phyloP scores from a whole-genome alignment of 345 rosid genomes.

The Tarenaya hassleriana region DNA sequence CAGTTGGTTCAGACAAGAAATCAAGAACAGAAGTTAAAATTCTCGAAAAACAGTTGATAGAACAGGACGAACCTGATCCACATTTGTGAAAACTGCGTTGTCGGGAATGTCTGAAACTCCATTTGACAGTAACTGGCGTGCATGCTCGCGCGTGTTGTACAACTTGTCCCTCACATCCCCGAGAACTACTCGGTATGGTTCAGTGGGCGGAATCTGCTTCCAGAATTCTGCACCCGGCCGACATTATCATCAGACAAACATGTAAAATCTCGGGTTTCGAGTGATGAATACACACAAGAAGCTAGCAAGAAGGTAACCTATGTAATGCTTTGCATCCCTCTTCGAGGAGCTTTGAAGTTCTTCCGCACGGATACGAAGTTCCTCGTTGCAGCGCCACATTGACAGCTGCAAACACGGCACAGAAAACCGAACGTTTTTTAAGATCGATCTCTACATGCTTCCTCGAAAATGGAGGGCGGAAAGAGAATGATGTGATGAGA shows the following conservation, averaged over 20 bases:
- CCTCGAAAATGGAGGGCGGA: too few relatives aligned
- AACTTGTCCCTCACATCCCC: conserved; percentile 92
- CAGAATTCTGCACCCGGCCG: conserved; percentile 65
- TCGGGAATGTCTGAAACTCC: conserved; percentile 86
- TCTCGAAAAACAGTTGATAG: too few relatives aligned
- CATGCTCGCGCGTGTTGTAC: conserved; percentile 84
- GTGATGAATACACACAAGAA: not conserved
- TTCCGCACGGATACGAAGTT: conserved; percentile 56
- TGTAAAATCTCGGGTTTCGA: not conserved
- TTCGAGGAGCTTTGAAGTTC: conserved; percentile 50
- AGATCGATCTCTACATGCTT: too few relatives aligned
- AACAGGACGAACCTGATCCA: conserved; percentile 54
- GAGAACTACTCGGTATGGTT: conserved; percentile 91
- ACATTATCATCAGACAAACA: conserved; percentile 5
- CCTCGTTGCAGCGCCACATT: conserved; percentile 86
- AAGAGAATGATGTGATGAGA: not conserved
- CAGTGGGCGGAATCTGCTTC: conserved; percentile 83
- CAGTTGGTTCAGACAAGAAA: conserved; percentile 7
- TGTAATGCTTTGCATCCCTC: conserved; percentile 76
- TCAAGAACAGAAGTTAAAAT: too few relatives aligned
- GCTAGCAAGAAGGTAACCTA: conserved; percentile 36
- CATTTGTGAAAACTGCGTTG: conserved; percentile 57
- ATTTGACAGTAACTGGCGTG: conserved; percentile 70
- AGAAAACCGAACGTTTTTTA: not conserved
- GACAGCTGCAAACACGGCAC: conserved; percentile 43